These are phyloP conservation scores for Amaranthus palmeri DNA, from an alignment of 148 eudicot genomes.

Conservation along the genomic window DNA sequence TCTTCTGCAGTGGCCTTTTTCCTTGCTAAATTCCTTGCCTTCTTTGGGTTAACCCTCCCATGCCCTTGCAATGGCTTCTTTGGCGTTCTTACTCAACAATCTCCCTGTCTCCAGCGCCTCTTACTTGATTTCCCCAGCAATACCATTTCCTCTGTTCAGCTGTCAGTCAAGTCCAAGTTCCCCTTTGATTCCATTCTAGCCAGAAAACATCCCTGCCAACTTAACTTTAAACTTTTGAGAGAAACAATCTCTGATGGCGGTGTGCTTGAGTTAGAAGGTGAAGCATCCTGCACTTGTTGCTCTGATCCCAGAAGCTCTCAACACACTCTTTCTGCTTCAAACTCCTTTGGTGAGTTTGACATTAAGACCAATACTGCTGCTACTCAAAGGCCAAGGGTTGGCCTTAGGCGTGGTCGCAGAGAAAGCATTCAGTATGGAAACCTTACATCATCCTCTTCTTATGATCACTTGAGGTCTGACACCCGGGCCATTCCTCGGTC, in stretches of 20 bases:
- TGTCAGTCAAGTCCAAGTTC: conserved; percentile 47
- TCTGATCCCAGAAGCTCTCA: conserved; percentile 38
- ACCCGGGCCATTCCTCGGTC: conserved; percentile 24
- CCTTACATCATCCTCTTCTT: conserved; percentile 31
- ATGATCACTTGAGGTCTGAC: conserved; percentile 32
- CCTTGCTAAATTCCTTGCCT: conserved; percentile 46
- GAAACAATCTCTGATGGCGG: conserved; percentile 33
- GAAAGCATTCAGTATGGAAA: conserved; percentile 36
- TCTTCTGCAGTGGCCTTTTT: conserved; percentile 62
- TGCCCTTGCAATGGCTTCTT: conserved; percentile 63
- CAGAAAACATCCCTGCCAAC: conserved; percentile 30
- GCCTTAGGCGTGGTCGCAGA: conserved; percentile 45
- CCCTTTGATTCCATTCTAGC: conserved; percentile 51
- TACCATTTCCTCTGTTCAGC: conserved; percentile 48
- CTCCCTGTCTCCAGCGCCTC: conserved; percentile 41
- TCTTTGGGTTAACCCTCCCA: conserved; percentile 67
- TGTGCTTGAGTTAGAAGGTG: conserved; percentile 50
- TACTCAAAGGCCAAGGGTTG: conserved; percentile 40
- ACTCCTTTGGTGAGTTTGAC: conserved; percentile 37
- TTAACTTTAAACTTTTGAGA: conserved; percentile 37
- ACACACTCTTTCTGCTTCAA: conserved; percentile 26
- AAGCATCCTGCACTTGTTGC: conserved; percentile 58
- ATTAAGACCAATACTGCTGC: conserved; percentile 47
- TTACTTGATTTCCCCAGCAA: conserved; percentile 56
- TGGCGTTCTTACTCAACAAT: conserved; percentile 29